Evolutionary conservation across 345 rosid species (phyloP), one percentile per base, ranked within the genome.

Genomic region (Boechera retrofracta): DNA sequence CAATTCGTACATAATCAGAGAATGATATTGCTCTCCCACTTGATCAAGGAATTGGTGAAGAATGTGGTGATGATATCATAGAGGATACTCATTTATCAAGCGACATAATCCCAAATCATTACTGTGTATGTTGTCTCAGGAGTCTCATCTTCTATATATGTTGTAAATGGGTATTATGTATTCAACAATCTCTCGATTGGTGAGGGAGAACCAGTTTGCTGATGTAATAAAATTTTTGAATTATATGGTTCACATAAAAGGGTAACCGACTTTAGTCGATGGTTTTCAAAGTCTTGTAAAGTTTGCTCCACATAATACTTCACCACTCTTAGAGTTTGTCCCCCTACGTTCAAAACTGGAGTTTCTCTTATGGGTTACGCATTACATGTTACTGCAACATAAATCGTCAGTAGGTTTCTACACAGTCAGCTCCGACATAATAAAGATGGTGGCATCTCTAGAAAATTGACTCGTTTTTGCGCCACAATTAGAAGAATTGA

Each of bases 11-110:
- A 16, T 16, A 16, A 16, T 16, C 16, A 16, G 29, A 71, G 28
- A 24, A 35, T 33, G 67, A 47, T 59, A 71, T 47, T 33, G 26
- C 47, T 47, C 74, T 47, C 58, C 28, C 6, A 13, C 76, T 72
- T 36, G 61, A 51, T 52, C 18, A 26, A 61, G 41, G 53, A 11
- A 41, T 39, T 10, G 21, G 61, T 29, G 32, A 52, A 38, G 16
- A 41, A 7, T 49, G 33, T 24, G 18, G 21, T 15, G 9, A 28
- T 13, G 10, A 11, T 73, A 44, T 73, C n/a, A 73, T 39, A n/a
- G 11, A 65, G 11, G 39, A 7, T 32, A 16, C 70, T 73, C 69
- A 24, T 4, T 60, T 48, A 48, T 28, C 62, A 52, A 38, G 32
- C 54, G 32, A 6, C 41, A 6, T 26, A 49, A 35, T 39, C 16